Base-by-base conservation (phyloP, 1,284 basidiomycete species). In the Trichosporon asahii region DNA sequence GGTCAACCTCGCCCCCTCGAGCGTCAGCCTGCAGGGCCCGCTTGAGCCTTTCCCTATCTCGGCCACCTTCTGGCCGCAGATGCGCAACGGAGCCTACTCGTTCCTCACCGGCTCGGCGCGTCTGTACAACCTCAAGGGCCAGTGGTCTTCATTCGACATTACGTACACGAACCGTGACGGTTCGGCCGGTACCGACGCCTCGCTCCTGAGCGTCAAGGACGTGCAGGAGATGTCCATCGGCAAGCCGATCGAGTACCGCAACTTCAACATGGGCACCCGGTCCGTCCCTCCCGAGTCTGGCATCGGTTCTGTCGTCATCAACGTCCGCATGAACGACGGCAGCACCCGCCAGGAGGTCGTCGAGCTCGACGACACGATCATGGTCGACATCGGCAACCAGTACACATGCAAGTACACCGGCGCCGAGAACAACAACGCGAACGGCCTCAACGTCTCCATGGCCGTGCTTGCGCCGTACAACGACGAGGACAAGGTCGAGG, bases 11-110 rank as follows among this genome's bases (percentile, higher is more conserved):
- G 69, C 73, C 14, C 74, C 74, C 0, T 63, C 70, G 2, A 35
- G 65, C 5, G 69, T 69, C 7, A 53, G 63, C 7, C 69, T 75
- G 46, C 60, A 46, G n/a, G 60, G 65, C 11, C 68, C 70, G n/a
- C 18, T 75, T 18, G 57, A 33, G 2, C 72, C 72, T 1, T 73
- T 66, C 65, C 70, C 74, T 25, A 67, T 75, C 12, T 65, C 68
- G 12, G 31, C 64, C 4, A 66, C 68, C 3, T 65, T 67, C 40
- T 27, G 49, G n/a, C 40, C 68, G 27, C n/a, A 65, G 23, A 44
- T 71, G 18, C 69, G 68, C 15, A 68, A 70, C 23, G 73, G 65
- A 3, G 40, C 57, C 0, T 67, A 53, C 53, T 21, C 44, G 12
- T 12, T 74, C 15, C 40, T 64, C 9, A 72, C 64, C n/a, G 71